A percentile compares a stretch with the other conserved stretches of the same genome.
These are phyloP conservation scores for Debaryomyces fabryi DNA, from an alignment of 1,139 yeast species.

Conservation along the genomic window DNA sequence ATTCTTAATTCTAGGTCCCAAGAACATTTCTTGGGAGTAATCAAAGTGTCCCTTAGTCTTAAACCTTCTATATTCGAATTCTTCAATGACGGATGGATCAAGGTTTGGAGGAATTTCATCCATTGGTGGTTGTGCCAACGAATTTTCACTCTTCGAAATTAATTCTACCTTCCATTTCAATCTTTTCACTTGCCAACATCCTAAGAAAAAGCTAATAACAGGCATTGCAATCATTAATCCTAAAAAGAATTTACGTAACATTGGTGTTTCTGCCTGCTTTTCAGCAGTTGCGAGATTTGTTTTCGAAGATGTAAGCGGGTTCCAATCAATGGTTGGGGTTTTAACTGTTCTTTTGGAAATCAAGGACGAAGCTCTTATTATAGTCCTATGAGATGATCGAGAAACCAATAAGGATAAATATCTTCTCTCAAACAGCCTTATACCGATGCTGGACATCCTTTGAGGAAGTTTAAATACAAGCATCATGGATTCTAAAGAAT, in stretches of 20 bases:
- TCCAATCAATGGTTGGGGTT: constrained; percentile 84
- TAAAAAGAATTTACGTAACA: constrained; percentile 53
- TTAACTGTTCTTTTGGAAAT: constrained; percentile 38
- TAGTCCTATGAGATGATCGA: background rate
- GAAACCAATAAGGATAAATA: background rate
- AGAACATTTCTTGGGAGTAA: constrained; percentile 84
- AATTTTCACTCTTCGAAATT: constrained; percentile 80
- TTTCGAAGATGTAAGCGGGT: constrained; percentile 63
- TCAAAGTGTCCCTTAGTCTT: constrained; percentile 74
- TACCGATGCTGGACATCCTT: background rate
- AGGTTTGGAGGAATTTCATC: constrained; percentile 63
- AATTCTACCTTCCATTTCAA: constrained; percentile 87
- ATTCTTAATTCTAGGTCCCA: constrained; percentile 84
- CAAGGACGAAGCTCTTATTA: background rate
- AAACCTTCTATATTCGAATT: constrained; percentile 82
- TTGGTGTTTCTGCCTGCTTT: constrained; percentile 40
- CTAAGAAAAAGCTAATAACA: constrained; percentile 77
- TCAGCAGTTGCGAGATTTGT: constrained; percentile 47
- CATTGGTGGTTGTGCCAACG: constrained; percentile 72
- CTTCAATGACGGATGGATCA: constrained; percentile 56
- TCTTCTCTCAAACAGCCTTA: background rate
- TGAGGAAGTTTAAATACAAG: background rate
- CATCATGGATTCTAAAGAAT: background rate
- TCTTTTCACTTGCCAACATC: constrained; percentile 92
- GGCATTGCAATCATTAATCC: constrained; percentile 83